phyloP scores from a whole-genome alignment of 108 stramenopile genomes.

The Skeletonema grethae region DNA sequence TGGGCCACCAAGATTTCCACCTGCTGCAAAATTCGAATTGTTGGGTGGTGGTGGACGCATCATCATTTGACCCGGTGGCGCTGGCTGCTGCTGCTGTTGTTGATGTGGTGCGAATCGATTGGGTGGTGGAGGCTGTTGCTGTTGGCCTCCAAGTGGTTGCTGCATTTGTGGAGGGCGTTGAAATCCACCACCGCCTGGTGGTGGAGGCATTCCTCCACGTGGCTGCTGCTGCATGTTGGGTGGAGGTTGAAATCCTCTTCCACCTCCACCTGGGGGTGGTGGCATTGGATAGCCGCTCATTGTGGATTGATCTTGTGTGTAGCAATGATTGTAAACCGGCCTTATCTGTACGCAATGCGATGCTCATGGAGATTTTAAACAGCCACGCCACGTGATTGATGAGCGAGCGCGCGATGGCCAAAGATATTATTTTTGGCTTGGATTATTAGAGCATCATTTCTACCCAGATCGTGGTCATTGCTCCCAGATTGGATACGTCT shows the following conservation, averaged over 20 bases:
- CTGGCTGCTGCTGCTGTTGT: neutral
- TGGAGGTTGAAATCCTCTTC: constrained; percentile 1
- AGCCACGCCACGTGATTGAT: no score
- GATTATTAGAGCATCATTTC: no score
- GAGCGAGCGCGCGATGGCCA: no score
- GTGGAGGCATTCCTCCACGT: constrained; percentile 15
- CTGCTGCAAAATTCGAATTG: neutral
- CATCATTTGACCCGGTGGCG: neutral
- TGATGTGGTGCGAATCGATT: neutral
- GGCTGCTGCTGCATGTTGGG: constrained; percentile 10
- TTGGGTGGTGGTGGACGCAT: constrained; percentile 1
- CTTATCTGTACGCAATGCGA: no score
- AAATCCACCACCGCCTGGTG: constrained; percentile 5
- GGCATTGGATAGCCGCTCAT: constrained; percentile 15
- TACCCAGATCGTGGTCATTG: no score
- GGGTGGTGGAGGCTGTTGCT: neutral
- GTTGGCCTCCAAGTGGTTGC: neutral
- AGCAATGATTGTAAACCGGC: no score
- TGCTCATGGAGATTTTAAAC: no score
- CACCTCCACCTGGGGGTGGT: constrained; percentile 16
- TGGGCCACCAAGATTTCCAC: constrained; percentile 5
- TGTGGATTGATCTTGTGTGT: neutral
- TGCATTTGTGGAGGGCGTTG: neutral
- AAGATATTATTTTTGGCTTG: no score
- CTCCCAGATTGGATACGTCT: no score